phyloP scores from a whole-genome alignment of 768 basidiomycete genomes.

The Russula sp. region DNA sequence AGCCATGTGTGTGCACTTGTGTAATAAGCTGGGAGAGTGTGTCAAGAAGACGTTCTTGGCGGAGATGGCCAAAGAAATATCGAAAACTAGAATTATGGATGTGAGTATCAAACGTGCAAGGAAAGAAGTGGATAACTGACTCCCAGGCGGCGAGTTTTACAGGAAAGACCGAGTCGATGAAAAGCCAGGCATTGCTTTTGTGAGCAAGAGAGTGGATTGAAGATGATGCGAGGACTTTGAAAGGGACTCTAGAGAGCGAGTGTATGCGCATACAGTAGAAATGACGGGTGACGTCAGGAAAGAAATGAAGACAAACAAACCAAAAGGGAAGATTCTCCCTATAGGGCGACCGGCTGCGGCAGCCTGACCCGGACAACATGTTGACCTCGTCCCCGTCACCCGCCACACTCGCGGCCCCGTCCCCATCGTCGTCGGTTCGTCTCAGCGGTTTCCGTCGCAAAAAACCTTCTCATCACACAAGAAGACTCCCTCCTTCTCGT shows the following conservation, averaged over 20 bases:
- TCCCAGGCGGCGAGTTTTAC: constrained; percentile 69
- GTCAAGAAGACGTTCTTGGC: constrained; percentile 55
- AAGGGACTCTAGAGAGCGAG: constrained; percentile 4
- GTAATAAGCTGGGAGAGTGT: constrained; percentile 49
- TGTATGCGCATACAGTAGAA: constrained; percentile 17
- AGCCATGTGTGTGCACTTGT: constrained; percentile 51
- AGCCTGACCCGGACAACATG: constrained; percentile 45
- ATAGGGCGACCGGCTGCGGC: constrained; percentile 3
- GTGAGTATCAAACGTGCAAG: constrained; percentile 4
- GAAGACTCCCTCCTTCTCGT: constrained; percentile 32
- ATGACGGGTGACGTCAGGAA: constrained; percentile 11
- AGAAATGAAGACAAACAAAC: not conserved
- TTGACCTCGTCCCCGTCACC: constrained; percentile 29
- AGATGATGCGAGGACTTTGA: not conserved
- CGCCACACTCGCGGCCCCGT: constrained; percentile 36
- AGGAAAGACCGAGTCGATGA: constrained; percentile 77
- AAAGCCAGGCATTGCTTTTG: constrained; percentile 58
- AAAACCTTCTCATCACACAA: constrained; percentile 26
- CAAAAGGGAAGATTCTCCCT: not conserved
- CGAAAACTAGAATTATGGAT: constrained; percentile 48
- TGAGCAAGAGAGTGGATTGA: constrained; percentile 11
- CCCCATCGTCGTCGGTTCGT: constrained; percentile 29
- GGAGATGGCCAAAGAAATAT: constrained; percentile 58
- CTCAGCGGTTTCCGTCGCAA: constrained; percentile 24
- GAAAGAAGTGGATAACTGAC: constrained; percentile 42